phyloP scores from a whole-genome alignment of 2,329 filamentous ascomycete species.

The Periglandula ipomoeae region DNA sequence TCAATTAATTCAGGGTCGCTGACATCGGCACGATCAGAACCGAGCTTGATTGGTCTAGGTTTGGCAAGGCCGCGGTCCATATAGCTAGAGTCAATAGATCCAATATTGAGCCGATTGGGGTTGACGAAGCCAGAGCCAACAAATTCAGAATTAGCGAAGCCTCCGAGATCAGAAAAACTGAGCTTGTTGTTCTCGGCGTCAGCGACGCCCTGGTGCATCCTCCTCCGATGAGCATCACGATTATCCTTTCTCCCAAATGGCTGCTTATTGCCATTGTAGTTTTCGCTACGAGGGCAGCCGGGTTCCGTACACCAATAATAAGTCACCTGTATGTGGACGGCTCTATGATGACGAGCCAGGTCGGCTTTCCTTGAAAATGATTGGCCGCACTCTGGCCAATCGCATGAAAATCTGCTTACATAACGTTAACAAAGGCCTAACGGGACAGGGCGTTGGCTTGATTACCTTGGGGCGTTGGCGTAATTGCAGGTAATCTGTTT shows the following conservation, averaged over 20 bases:
- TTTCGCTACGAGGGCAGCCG: neutral
- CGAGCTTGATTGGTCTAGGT: too few relatives aligned
- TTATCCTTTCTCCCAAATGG: neutral
- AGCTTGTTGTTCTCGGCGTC: neutral
- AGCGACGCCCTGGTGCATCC: neutral
- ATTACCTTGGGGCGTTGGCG: neutral
- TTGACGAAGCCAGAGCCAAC: neutral
- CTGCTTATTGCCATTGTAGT: neutral
- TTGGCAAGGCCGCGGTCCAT: neutral
- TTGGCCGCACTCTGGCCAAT: neutral
- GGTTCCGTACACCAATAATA: neutral
- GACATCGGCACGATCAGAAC: too few relatives aligned
- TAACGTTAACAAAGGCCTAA: neutral
- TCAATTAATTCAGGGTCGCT: too few relatives aligned
- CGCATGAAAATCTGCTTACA: neutral
- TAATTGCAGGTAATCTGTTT: neutral
- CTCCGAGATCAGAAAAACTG: neutral
- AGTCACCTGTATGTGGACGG: neutral
- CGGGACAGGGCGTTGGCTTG: neutral
- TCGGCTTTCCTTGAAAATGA: neutral
- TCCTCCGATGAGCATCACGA: neutral
- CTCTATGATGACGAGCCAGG: neutral
- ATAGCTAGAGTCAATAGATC: neutral
- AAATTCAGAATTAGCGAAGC: neutral
- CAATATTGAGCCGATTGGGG: neutral